Percentiles rank a stretch among this genome's conserved stretches.
Evolutionary conservation across 805 yeast species (phyloP).

Genomic region (Myxozyma sirexii): DNA sequence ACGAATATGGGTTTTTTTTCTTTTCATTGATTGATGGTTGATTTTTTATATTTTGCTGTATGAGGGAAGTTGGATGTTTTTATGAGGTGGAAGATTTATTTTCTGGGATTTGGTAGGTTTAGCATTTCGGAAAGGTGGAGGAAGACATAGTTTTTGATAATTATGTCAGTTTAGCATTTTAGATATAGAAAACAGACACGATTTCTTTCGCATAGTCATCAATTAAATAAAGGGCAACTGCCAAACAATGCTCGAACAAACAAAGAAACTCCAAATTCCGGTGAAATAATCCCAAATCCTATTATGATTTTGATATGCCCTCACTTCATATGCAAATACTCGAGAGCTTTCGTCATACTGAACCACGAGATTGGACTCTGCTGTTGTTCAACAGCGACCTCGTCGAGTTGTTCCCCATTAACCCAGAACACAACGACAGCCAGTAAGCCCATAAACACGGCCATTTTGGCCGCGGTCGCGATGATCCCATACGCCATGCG

Average conservation of each 20-base stretch:
- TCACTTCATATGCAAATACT: not conserved
- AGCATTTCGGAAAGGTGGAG: too few relatives aligned
- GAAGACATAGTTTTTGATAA: not conserved
- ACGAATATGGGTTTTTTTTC: not conserved
- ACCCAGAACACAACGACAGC: slow-evolving; percentile 21
- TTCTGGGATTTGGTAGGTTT: too few relatives aligned
- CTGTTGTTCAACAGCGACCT: slow-evolving; percentile 2
- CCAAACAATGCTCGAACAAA: too few relatives aligned
- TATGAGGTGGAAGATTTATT: not conserved
- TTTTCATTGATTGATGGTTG: not conserved
- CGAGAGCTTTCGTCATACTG: not conserved
- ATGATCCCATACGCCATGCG: slow-evolving; percentile 31
- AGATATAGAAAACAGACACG: too few relatives aligned
- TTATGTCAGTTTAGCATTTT: not conserved
- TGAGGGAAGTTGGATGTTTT: not conserved
- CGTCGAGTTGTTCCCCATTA: not conserved
- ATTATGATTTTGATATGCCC: too few relatives aligned
- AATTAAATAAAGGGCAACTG: too few relatives aligned
- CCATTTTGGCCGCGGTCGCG: slow-evolving; percentile 21
- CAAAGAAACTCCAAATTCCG: too few relatives aligned
- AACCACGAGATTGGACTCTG: not conserved
- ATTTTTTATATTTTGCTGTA: not conserved
- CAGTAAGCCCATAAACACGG: slow-evolving; percentile 14
- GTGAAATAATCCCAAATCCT: too few relatives aligned
- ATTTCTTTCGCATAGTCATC: too few relatives aligned